phyloP scores from a whole-genome alignment of 1,139 yeast species.

The Taphrina betulina region DNA sequence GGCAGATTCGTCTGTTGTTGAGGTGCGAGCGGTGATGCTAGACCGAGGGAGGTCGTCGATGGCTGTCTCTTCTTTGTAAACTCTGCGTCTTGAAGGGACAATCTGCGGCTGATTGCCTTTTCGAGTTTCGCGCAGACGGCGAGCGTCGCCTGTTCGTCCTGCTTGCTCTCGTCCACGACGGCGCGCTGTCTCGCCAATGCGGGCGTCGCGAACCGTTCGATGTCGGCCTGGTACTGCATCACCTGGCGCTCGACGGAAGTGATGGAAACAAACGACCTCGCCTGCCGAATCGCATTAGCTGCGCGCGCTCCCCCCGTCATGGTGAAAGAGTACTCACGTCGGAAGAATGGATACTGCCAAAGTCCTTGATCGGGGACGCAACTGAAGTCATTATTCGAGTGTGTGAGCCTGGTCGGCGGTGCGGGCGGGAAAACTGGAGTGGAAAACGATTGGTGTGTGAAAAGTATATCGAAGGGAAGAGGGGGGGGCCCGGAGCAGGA shows the following conservation, averaged over 20 bases:
- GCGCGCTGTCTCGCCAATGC: slow-evolving; percentile 15
- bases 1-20: too few relatives aligned
- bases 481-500: not conserved
- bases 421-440: not conserved
- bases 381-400: slow-evolving; percentile 6
- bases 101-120: slow-evolving; percentile 23
- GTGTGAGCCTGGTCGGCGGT: not conserved
- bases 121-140: slow-evolving; percentile 29
- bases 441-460: not conserved
- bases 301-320: too few relatives aligned
- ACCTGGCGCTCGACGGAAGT: slow-evolving; percentile 26
- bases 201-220: slow-evolving; percentile 16
- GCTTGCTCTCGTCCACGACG: slow-evolving; percentile 1
- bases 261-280: slow-evolving; percentile 12
- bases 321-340: slow-evolving; percentile 6
- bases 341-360: slow-evolving; percentile 22
- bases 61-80: slow-evolving; percentile 11
- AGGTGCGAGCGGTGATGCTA: too few relatives aligned
- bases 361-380: slow-evolving; percentile 14
- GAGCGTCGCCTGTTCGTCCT: slow-evolving; percentile 21
- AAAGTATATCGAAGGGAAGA: not conserved
- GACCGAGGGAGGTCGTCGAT: too few relatives aligned
- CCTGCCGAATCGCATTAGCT: too few relatives aligned
- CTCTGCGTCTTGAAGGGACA: slow-evolving; percentile 27
- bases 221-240: slow-evolving; percentile 18